These are phyloP conservation scores for Xylaria sp. DNA, from an alignment of 2,329 filamentous ascomycete species.

Conservation along the genomic window DNA sequence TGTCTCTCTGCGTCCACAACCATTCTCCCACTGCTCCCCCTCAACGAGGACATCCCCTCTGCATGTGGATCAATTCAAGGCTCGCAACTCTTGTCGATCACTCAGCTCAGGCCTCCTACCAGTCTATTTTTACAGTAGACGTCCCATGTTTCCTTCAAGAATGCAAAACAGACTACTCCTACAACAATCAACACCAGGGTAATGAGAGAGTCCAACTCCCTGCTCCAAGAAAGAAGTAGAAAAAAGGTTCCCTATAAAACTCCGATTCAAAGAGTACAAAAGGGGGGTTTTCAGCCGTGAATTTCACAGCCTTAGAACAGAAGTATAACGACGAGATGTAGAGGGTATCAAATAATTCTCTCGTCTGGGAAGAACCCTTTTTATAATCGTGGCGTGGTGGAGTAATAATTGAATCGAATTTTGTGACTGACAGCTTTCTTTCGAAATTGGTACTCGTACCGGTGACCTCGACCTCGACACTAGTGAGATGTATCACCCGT, in stretches of 20 bases:
- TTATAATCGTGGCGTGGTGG: slow-evolving; percentile 2
- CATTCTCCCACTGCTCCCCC: slow-evolving; percentile 9
- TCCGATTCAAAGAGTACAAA: slow-evolving; percentile 16
- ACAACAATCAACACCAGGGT: slow-evolving; percentile 19
- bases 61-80: not conserved
- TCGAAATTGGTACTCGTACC: slow-evolving; percentile 16
- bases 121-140: slow-evolving; percentile 19
- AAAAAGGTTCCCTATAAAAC: slow-evolving; percentile 10
- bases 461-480: slow-evolving; percentile 28
- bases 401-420: slow-evolving; percentile 10
- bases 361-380: slow-evolving; percentile 21
- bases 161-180: slow-evolving; percentile 31
- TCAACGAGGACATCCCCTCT: not conserved
- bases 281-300: not conserved
- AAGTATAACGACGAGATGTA: slow-evolving; percentile 29
- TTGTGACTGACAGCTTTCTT: slow-evolving; percentile 19
- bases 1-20: slow-evolving; percentile 14
- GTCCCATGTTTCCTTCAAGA: slow-evolving; percentile 7
- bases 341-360: slow-evolving; percentile 37
- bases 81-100: slow-evolving; percentile 13
- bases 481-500: slow-evolving; percentile 26
- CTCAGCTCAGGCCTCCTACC: slow-evolving; percentile 5
- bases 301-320: slow-evolving; percentile 12
- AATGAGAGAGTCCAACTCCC: slow-evolving; percentile 1
- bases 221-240: slow-evolving; percentile 5